A percentile compares a stretch with the other conserved stretches of the same genome.
Evolutionary conservation across 176 grass and related monocot species (phyloP).

Genomic region (Lolium rigidum): DNA sequence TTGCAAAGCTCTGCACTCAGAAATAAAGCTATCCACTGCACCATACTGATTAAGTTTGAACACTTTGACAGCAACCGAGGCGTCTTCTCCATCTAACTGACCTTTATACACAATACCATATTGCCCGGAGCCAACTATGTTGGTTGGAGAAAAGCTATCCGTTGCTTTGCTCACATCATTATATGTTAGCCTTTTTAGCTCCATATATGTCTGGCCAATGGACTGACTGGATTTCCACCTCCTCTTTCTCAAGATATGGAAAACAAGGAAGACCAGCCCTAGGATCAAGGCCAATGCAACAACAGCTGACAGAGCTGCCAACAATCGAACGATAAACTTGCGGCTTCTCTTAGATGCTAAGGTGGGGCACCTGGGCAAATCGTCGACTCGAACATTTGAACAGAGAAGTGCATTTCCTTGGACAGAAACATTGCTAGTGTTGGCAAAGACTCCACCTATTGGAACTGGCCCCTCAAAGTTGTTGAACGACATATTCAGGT

Average conservation of each 20-base stretch:
- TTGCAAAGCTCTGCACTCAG: neutral
- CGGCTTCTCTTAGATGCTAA: neutral
- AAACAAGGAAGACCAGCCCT: neutral
- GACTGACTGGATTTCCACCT: neutral
- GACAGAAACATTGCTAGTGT: neutral
- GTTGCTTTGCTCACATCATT: neutral
- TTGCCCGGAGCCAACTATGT: neutral
- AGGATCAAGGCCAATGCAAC: neutral
- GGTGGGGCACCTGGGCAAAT: neutral
- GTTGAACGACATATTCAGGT: slow-evolving; percentile 19
- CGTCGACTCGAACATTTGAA: neutral
- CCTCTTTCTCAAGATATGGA: neutral
- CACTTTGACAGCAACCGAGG: neutral
- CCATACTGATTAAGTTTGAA: neutral
- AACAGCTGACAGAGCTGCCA: neutral
- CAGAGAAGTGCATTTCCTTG: neutral
- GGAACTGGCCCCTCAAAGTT: neutral
- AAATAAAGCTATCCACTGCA: neutral
- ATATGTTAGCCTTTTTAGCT: slow-evolving; percentile 6
- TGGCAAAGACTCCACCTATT: neutral
- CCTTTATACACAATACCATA: neutral
- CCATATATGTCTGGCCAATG: neutral
- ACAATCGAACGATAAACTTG: neutral
- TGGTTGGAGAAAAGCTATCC: neutral
- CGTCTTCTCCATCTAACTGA: neutral